phyloP scores from a whole-genome alignment of 257 asterid species.

The Nicotiana noctiflora region DNA sequence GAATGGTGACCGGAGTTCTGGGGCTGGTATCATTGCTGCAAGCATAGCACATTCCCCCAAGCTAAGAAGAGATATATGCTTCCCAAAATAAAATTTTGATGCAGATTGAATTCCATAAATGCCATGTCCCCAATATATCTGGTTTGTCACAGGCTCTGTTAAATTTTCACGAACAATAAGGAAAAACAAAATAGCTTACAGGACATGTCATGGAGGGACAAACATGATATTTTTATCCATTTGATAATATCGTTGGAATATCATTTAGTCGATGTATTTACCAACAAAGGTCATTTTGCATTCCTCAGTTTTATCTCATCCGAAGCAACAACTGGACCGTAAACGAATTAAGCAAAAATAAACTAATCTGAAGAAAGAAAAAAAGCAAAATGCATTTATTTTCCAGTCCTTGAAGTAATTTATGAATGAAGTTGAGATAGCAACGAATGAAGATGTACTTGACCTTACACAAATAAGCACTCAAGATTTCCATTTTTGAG shows the following conservation, averaged over 20 bases:
- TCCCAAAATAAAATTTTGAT: conserved; percentile 26
- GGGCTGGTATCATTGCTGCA: conserved; percentile 29
- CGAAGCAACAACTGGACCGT: not conserved
- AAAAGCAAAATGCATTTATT: not conserved
- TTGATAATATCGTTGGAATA: not conserved
- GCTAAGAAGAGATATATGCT: conserved; percentile 23
- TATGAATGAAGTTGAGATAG: not conserved
- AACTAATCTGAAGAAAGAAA: not conserved
- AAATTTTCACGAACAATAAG: not conserved
- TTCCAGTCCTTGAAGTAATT: not conserved
- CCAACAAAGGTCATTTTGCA: not conserved
- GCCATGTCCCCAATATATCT: conserved; percentile 37
- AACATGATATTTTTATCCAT: conserved; percentile 2
- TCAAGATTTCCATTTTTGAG: conserved; percentile 25
- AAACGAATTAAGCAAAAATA: not conserved
- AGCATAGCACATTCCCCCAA: conserved; percentile 33
- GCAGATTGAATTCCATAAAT: conserved; percentile 28
- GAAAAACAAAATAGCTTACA: not conserved
- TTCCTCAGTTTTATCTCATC: not conserved
- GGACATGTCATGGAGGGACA: not conserved
- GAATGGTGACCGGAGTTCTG: conserved; percentile 30
- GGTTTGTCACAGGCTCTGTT: not conserved
- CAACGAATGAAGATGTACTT: not conserved
- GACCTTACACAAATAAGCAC: conserved; percentile 31
- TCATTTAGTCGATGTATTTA: not conserved